Evolutionary conservation across 2,329 filamentous ascomycete species (phyloP).

Genomic region (Colletotrichum filicis): DNA sequence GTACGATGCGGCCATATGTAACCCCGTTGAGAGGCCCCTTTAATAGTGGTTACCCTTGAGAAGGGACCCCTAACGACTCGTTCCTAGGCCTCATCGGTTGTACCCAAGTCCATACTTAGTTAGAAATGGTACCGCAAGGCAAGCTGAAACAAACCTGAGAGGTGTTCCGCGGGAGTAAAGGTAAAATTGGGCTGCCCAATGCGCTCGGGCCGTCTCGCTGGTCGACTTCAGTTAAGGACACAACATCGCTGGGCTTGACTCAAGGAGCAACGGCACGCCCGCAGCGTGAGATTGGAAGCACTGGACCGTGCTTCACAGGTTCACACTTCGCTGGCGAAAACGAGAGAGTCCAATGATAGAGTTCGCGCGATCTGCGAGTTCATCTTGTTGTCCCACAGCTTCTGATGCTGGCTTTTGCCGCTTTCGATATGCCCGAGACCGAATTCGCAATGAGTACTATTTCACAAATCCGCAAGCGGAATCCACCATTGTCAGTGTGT

Average conservation of each 20-base stretch:
- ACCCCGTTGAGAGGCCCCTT: not conserved
- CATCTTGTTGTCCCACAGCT: constrained; percentile 14
- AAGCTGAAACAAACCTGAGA: not conserved
- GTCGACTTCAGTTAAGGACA: not conserved
- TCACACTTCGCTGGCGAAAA: not conserved
- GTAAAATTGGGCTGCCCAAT: not conserved
- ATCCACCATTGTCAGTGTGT: no score
- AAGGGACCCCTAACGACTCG: not conserved
- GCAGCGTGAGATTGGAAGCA: constrained; percentile 1
- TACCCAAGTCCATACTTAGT: not conserved
- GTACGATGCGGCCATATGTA: not conserved
- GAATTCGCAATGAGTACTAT: not conserved
- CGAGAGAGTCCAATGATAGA: constrained; percentile 13
- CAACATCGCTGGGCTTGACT: constrained; percentile 10
- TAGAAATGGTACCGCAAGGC: not conserved
- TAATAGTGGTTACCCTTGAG: not conserved
- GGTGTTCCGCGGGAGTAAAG: not conserved
- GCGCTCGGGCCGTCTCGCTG: constrained; percentile 11
- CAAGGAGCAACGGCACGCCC: constrained; percentile 5
- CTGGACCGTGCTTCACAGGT: not conserved
- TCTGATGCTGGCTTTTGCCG: not conserved
- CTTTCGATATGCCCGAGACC: not conserved
- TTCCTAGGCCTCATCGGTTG: not conserved
- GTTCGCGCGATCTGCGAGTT: constrained; percentile 15
- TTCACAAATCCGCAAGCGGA: no score